phyloP scores from a whole-genome alignment of 2,329 filamentous ascomycete species.

The Pyricularia pennisetigena region DNA sequence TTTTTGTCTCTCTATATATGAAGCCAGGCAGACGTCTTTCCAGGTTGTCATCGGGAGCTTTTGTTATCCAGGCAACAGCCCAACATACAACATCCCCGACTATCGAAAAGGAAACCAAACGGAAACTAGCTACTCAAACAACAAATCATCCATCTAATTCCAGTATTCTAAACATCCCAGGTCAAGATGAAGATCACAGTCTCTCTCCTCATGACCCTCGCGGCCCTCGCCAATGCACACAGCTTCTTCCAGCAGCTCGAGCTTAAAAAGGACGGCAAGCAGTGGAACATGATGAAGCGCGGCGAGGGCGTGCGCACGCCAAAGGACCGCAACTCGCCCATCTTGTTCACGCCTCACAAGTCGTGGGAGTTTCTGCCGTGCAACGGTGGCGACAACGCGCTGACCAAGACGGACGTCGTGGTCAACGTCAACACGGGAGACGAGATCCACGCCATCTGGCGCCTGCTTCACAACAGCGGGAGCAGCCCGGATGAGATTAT shows the following conservation, averaged over 20 bases:
- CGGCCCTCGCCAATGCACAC: slow-evolving; percentile 18
- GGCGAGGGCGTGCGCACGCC: slow-evolving; percentile 2
- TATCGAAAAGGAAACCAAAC: neutral
- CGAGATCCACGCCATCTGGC: slow-evolving; percentile 31
- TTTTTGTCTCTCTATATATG: neutral
- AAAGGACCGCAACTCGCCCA: slow-evolving; percentile 14
- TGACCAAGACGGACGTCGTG: slow-evolving; percentile 17
- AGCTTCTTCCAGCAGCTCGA: slow-evolving; percentile 27
- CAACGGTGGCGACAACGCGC: slow-evolving; percentile 14
- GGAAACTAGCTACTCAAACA: too few relatives aligned
- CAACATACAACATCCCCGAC: neutral
- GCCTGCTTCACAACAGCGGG: slow-evolving; percentile 42
- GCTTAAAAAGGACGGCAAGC: slow-evolving; percentile 2
- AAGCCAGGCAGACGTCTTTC: neutral
- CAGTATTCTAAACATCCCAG: too few relatives aligned
- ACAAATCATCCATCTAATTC: too few relatives aligned
- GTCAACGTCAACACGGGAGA: slow-evolving; percentile 24
- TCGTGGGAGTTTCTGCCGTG: slow-evolving; percentile 1
- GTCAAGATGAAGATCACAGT: neutral
- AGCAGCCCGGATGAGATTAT: slow-evolving; percentile 37
- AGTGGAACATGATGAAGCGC: neutral
- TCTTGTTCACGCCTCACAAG: neutral
- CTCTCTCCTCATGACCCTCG: neutral
- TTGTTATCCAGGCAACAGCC: neutral
- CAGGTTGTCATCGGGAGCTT: neutral